Percentiles rank a stretch among this genome's conserved stretches.
Conservation (phyloP, 1,284 basidiomycete genomes). For the Heterobasidion annosum region DNA sequence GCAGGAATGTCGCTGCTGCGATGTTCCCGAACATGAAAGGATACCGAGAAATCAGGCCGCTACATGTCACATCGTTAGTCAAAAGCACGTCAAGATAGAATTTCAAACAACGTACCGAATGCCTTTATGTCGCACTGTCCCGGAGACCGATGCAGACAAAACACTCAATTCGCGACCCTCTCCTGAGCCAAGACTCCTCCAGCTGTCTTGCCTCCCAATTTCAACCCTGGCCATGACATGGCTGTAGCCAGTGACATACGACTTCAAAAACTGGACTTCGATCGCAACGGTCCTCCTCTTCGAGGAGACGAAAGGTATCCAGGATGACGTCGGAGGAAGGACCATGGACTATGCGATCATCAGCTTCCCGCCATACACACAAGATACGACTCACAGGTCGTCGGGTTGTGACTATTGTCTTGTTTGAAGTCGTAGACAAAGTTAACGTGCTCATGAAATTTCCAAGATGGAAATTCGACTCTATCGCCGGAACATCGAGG, state of each 20-base stretch:
- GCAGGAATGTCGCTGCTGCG: slow-evolving; percentile 41
- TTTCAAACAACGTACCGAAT: slow-evolving; percentile 39
- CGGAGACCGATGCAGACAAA: slow-evolving; percentile 46
- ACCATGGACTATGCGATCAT: slow-evolving; percentile 35
- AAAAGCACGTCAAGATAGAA: background rate
- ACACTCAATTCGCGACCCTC: slow-evolving; percentile 65
- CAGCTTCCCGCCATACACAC: too few species aligned
- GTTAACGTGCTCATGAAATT: slow-evolving; percentile 73
- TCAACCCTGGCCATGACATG: slow-evolving; percentile 46
- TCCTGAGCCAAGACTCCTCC: slow-evolving; percentile 57
- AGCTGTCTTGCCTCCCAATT: slow-evolving; percentile 59
- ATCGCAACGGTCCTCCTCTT: slow-evolving; percentile 34
- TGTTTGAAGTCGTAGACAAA: slow-evolving; percentile 47
- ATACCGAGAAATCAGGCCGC: slow-evolving; percentile 62
- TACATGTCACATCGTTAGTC: slow-evolving; percentile 19
- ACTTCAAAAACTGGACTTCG: slow-evolving; percentile 42
- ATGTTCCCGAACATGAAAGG: slow-evolving; percentile 43
- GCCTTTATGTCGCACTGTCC: slow-evolving; percentile 52
- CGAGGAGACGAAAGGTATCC: slow-evolving; percentile 13
- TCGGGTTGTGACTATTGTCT: slow-evolving; percentile 47
- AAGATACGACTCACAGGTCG: slow-evolving; percentile 43
- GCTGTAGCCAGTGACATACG: slow-evolving; percentile 40
- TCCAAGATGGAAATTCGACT: slow-evolving; percentile 60
- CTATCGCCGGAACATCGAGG: slow-evolving; percentile 56
- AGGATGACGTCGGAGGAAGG: slow-evolving; percentile 29